These are phyloP conservation scores for Edaphochlamys debaryana DNA, from an alignment of 139 green algal genomes.

Conservation along the genomic window DNA sequence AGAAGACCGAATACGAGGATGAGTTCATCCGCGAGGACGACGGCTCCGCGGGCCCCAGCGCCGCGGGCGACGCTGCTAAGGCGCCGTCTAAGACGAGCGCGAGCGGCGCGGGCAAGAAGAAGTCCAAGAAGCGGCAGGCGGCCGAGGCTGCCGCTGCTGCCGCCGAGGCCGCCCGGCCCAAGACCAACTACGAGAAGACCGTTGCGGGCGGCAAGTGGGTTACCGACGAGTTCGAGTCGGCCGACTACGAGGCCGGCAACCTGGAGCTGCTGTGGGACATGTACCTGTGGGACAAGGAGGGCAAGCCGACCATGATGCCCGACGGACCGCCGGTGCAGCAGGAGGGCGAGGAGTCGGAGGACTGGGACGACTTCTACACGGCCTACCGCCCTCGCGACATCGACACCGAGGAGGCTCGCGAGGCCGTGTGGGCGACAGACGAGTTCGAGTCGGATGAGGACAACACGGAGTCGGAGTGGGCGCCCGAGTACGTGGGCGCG, in stretches of 20 bases:
- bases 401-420: conserved; percentile 63
- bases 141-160: neutral
- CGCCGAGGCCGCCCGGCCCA: too few species aligned
- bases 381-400: conserved; percentile 59
- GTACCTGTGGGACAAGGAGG: conserved; percentile 70
- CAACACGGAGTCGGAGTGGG: conserved; percentile 71
- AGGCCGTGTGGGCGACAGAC: conserved; percentile 71
- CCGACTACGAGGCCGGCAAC: conserved; percentile 67
- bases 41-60: neutral
- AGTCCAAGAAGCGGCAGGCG: neutral
- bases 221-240: conserved; percentile 70
- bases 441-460: conserved; percentile 75
- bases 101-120: neutral
- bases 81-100: neutral
- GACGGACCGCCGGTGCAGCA: conserved; percentile 39
- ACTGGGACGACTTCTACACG: conserved; percentile 67
- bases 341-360: conserved; percentile 60
- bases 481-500: conserved; percentile 70
- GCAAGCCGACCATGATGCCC: conserved; percentile 68
- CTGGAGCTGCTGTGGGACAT: conserved; percentile 64
- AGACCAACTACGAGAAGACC: conserved; percentile 52
- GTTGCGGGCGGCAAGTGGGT: conserved; percentile 56
- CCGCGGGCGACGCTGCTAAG: conserved; percentile 6
- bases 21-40: conserved; percentile 50
- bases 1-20: conserved; percentile 57